Base-by-base conservation (phyloP, 1,284 basidiomycete genomes). In the Papiliotrema laurentii region DNA sequence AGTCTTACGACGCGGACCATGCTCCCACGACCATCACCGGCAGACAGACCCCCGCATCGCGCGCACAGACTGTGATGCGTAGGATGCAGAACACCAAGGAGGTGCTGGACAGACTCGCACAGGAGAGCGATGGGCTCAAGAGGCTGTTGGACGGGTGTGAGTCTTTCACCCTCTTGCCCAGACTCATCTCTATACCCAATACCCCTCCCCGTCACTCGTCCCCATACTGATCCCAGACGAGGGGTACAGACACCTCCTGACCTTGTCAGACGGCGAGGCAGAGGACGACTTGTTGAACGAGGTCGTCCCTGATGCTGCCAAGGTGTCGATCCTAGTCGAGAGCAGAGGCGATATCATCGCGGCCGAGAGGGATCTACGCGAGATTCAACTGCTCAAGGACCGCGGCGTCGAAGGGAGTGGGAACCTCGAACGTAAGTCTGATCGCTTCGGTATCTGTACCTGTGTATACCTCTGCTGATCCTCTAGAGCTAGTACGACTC, bases 331-430 rank as follows among this genome's bases (percentile, higher is more conserved):
- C 54, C 50, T 72, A 9, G 49, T 70, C 14, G 67, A 66, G 42
- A 62, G 67, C 5, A 53, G 51, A 5, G 54, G 26, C n/a, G 69
- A 72, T 47, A 61, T 72, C 33, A 46, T 45, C 25, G 49, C 43
- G n/a, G 59, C 65, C 6, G 69, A 72, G 46, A 49, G 63, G 35
- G 63, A 61, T 31, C 45, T 72, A 50, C 50, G 69, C 22, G 68
- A 72, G 53, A 60, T 72, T 44, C 61, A 65, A 35, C 19, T 67
- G 22, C 43, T 68, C 18, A 55, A 54, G 24, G 16, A 45, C 9
- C 56, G 56, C 33, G 63, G 59, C 2, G 67, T 61, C 0, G 60
- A 69, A 19, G 68, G 69, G 0, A 58, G 63, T 9, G 68, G 66
- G 3, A 31, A 51, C 2, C 50, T 72, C 2, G 64, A 69, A 33